These are phyloP conservation scores for Penicillium polonicum DNA, from an alignment of 2,329 filamentous ascomycete species.

Conservation along the genomic window DNA sequence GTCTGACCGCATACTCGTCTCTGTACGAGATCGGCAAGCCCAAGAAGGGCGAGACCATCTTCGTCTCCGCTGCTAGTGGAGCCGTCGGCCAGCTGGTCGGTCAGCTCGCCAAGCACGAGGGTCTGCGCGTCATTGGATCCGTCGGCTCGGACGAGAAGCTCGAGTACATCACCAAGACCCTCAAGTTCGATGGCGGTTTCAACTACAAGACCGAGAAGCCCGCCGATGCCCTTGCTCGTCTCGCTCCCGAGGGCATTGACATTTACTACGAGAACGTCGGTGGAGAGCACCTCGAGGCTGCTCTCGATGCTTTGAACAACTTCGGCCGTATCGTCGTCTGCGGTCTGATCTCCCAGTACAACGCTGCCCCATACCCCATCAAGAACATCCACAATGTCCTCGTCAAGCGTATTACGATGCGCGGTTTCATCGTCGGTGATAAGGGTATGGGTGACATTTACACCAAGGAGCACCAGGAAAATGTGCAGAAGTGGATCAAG, in stretches of 20 bases:
- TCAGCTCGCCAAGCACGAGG: slow-evolving; percentile 78
- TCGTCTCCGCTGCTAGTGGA: slow-evolving; percentile 75
- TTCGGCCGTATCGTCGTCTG: slow-evolving; percentile 66
- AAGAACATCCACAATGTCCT: slow-evolving; percentile 65
- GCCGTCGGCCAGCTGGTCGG: slow-evolving; percentile 82
- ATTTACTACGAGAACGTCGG: slow-evolving; percentile 83
- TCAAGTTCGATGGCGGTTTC: slow-evolving; percentile 72
- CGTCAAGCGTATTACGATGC: slow-evolving; percentile 64
- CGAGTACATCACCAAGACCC: slow-evolving; percentile 67
- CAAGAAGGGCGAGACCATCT: slow-evolving; percentile 76
- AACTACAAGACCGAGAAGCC: slow-evolving; percentile 86
- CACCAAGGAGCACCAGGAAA: slow-evolving; percentile 69
- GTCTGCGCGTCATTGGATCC: slow-evolving; percentile 74
- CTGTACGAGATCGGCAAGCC: slow-evolving; percentile 74
- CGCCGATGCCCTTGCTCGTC: slow-evolving; percentile 63
- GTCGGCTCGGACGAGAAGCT: slow-evolving; percentile 79
- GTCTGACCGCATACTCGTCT: slow-evolving; percentile 71
- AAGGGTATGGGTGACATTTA: slow-evolving; percentile 66
- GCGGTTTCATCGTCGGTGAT: slow-evolving; percentile 73
- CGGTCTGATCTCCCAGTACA: slow-evolving; percentile 76
- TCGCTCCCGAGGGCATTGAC: slow-evolving; percentile 76
- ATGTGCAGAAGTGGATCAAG: slow-evolving; percentile 70
- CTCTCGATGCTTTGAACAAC: slow-evolving; percentile 62
- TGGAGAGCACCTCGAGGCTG: slow-evolving; percentile 70
- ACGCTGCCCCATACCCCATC: slow-evolving; percentile 65